Evolutionary conservation across 2,329 filamentous ascomycete species (phyloP).

Genomic region (Incumbomyces delicatus): DNA sequence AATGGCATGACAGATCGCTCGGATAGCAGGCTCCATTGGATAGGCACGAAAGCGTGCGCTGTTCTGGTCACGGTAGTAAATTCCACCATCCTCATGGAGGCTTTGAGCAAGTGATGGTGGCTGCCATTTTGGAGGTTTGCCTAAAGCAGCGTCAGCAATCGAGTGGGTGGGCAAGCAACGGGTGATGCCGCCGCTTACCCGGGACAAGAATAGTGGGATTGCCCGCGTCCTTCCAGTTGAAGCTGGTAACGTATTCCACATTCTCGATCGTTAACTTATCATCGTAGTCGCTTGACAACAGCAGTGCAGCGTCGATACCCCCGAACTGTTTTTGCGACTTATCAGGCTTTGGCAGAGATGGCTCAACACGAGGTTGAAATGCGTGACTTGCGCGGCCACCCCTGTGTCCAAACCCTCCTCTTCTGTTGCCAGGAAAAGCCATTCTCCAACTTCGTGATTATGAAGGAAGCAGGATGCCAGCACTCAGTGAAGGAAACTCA

Average conservation of each 20-base stretch:
- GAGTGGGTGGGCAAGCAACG: background rate
- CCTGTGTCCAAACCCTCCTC: no score
- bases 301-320: background rate
- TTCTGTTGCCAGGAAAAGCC: no score
- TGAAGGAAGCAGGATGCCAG: no score
- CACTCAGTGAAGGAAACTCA: no score
- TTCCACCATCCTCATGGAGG: slow-evolving; percentile 35
- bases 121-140: slow-evolving; percentile 43
- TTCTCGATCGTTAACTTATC: slow-evolving; percentile 26
- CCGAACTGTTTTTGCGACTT: background rate
- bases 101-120: slow-evolving; percentile 27
- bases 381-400: background rate
- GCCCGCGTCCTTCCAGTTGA: slow-evolving; percentile 39
- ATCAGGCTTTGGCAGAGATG: background rate
- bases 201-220: slow-evolving; percentile 36
- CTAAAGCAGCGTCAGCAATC: slow-evolving; percentile 26
- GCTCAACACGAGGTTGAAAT: background rate
- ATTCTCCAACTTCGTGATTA: no score
- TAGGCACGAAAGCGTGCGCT: slow-evolving; percentile 27
- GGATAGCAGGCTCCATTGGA: slow-evolving; percentile 23
- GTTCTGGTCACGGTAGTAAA: slow-evolving; percentile 38
- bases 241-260: slow-evolving; percentile 39
- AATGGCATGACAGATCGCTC: slow-evolving; percentile 25
- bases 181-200: slow-evolving; percentile 25
- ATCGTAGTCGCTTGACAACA: background rate